Conservation (phyloP, 306 rosid species). For the Lathyrus sativus region DNA sequence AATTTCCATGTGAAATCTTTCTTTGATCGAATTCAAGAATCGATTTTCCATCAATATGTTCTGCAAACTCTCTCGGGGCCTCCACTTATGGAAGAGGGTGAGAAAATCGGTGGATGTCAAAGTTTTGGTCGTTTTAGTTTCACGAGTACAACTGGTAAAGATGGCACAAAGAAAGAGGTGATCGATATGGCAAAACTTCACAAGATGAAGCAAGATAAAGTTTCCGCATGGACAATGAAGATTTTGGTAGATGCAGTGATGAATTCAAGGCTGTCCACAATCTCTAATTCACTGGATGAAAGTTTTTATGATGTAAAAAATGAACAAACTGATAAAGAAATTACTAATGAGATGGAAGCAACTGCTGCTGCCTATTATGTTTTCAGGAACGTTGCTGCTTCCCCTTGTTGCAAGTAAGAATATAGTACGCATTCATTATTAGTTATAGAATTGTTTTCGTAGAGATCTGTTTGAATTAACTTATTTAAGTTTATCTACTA, state of each 20-base stretch:
- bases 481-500: neutral
- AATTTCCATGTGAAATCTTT: conserved; percentile 79
- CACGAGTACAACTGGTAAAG: conserved; percentile 54
- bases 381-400: conserved; percentile 68
- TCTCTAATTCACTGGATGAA: conserved; percentile 66
- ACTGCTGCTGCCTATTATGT: conserved; percentile 72
- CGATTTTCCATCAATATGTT: conserved; percentile 80
- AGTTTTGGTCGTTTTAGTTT: conserved; percentile 70
- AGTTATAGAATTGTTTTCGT: neutral
- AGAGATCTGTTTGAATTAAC: neutral
- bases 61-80: conserved; percentile 79
- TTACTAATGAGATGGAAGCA: conserved; percentile 94
- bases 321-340: conserved; percentile 66
- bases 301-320: conserved; percentile 48
- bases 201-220: conserved; percentile 80
- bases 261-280: conserved; percentile 78
- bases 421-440: conserved; percentile 15
- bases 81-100: conserved; percentile 68
- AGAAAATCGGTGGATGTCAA: conserved; percentile 49
- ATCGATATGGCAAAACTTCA: conserved; percentile 78
- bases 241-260: conserved; percentile 77
- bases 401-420: conserved; percentile 66
- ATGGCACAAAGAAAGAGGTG: conserved; percentile 50
- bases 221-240: conserved; percentile 98
- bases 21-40: conserved; percentile 90